Conservation (phyloP, 2,329 filamentous ascomycete species). For the Sarocladium kiliense region DNA sequence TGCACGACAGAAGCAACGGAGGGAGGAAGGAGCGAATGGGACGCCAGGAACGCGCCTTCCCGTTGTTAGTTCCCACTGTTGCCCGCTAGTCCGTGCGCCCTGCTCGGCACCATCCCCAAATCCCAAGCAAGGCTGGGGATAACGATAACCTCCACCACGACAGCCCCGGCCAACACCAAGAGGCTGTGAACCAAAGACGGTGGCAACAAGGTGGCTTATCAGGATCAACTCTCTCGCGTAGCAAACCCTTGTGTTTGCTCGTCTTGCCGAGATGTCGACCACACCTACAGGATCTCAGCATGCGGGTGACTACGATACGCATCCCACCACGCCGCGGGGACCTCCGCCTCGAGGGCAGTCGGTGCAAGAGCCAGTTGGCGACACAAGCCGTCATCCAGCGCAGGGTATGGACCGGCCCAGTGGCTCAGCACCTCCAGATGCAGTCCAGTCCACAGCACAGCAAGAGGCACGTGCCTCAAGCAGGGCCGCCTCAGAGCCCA, state of each 20-base stretch:
- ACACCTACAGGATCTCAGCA: constrained; percentile 5
- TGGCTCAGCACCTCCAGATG: background rate
- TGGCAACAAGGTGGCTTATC: background rate
- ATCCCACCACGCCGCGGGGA: background rate
- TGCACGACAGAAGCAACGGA: no score
- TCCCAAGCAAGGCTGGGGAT: no score
- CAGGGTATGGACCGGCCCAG: background rate
- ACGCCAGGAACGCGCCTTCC: background rate
- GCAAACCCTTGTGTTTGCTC: background rate
- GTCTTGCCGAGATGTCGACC: background rate
- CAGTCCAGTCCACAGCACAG: background rate
- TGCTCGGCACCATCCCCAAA: background rate
- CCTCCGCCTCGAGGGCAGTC: background rate
- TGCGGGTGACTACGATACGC: background rate
- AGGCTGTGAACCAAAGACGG: no score
- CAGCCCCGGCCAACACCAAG: background rate
- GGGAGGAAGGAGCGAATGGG: background rate
- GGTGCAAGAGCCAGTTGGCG: background rate
- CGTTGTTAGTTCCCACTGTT: background rate
- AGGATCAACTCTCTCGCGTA: background rate
- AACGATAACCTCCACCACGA: no score
- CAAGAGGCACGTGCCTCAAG: background rate
- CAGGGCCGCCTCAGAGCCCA: background rate
- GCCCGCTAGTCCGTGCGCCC: background rate
- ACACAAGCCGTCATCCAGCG: background rate